These are phyloP conservation scores for Sugiyamaella smithiae DNA, from an alignment of 805 yeast species.

Conservation along the genomic window DNA sequence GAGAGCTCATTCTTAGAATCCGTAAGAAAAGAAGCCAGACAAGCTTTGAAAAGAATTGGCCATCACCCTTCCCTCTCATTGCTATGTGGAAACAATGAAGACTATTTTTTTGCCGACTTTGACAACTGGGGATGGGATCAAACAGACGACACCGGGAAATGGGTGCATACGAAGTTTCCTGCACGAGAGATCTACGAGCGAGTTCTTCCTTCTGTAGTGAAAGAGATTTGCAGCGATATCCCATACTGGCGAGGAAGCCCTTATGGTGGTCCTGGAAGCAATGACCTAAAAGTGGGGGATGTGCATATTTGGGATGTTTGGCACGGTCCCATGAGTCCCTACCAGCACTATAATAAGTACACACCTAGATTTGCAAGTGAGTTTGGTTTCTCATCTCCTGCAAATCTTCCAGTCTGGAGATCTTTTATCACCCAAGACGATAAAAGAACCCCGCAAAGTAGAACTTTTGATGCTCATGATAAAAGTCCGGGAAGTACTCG, in stretches of 20 bases:
- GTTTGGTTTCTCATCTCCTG: constrained; percentile 51
- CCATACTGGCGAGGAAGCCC: constrained; percentile 44
- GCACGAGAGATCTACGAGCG: constrained; percentile 43
- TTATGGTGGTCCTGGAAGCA: constrained; percentile 36
- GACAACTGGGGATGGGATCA: constrained; percentile 14
- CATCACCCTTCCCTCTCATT: constrained; percentile 40
- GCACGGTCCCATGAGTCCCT: constrained; percentile 40
- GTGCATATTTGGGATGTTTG: constrained; percentile 54
- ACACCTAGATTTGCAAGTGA: constrained; percentile 50
- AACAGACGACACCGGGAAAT: constrained; percentile 11
- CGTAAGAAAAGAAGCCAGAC: constrained; percentile 38
- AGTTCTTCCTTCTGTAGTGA: constrained; percentile 5
- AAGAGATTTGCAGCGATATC: constrained; percentile 5
- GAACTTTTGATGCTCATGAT: constrained; percentile 44
- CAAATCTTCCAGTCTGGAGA: constrained; percentile 36
- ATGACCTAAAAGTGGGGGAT: constrained; percentile 42
- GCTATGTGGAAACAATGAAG: constrained; percentile 46
- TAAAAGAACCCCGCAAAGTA: constrained; percentile 44
- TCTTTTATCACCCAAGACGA: constrained; percentile 37
- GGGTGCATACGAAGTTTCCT: constrained; percentile 34
- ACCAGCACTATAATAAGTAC: constrained; percentile 45
- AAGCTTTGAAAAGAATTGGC: constrained; percentile 41
- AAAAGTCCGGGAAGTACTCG: constrained; percentile 47
- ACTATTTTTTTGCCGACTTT: constrained; percentile 43
- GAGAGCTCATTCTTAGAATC: constrained; percentile 35